A percentile compares a stretch with the other conserved stretches of the same genome.
These are phyloP conservation scores for Sedum album DNA, from an alignment of 164 flowering plant species.

Conservation along the genomic window DNA sequence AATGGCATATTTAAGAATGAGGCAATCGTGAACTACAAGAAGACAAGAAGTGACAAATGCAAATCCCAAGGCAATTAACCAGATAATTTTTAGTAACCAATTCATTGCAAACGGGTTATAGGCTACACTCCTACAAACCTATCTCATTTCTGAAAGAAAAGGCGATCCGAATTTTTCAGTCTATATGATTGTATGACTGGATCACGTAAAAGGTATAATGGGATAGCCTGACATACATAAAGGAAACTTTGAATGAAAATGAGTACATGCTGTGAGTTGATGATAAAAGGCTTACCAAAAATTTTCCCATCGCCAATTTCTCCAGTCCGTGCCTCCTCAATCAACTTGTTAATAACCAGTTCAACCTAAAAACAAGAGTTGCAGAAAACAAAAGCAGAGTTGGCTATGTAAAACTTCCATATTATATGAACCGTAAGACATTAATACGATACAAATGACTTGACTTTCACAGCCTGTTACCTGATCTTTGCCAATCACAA, in stretches of 20 bases:
- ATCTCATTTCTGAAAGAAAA: neutral
- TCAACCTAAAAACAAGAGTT: slow-evolving; percentile 47
- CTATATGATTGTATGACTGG: no score
- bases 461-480: slow-evolving; percentile 21
- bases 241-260: neutral
- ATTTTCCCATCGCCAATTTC: slow-evolving; percentile 98
- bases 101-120: no score
- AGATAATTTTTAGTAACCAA: no score
- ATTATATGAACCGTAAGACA: neutral
- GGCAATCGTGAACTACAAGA: neutral
- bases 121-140: no score
- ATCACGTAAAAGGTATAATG: no score
- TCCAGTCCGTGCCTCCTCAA: slow-evolving; percentile 83
- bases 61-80: neutral
- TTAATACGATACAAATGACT: neutral
- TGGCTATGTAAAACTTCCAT: neutral
- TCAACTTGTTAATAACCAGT: slow-evolving; percentile 68
- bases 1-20: neutral
- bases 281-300: slow-evolving; percentile 44
- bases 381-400: neutral
- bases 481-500: slow-evolving; percentile 83
- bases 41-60: neutral
- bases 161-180: no score
- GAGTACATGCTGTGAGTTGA: neutral
- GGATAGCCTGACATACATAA: no score